Evolutionary conservation across 2,329 filamentous ascomycete species (phyloP).

Genomic region (Sporothrix brasiliensis): DNA sequence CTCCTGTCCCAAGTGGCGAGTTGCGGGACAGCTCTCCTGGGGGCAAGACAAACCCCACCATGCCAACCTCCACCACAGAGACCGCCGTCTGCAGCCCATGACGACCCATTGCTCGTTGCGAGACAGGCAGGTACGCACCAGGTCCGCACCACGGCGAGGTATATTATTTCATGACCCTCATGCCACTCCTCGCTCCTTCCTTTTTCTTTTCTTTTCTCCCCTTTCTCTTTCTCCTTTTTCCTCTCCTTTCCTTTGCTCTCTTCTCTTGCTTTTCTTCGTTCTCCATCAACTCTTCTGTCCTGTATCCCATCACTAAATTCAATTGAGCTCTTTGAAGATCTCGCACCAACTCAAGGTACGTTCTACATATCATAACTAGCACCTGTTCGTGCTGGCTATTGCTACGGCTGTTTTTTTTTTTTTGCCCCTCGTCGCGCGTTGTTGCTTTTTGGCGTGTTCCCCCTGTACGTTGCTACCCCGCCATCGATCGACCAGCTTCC

Average conservation of each 20-base stretch:
- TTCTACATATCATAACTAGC: background rate
- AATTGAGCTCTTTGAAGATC: conserved; percentile 26
- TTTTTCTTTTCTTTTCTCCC: conserved; percentile 5
- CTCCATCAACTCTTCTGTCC: conserved; percentile 14
- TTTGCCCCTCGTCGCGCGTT: conserved; percentile 1
- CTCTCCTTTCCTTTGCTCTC: conserved; percentile 5
- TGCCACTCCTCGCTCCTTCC: conserved; percentile 25
- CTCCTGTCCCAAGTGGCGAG: conserved; percentile 27
- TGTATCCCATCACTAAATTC: conserved; percentile 18
- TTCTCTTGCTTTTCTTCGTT: conserved; percentile 8
- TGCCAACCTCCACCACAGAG: conserved; percentile 26
- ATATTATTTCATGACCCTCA: conserved; percentile 33
- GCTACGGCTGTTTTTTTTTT: background rate
- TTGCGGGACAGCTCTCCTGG: conserved; percentile 23
- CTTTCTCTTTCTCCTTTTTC: conserved; percentile 12
- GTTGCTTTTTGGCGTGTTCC: conserved; percentile 1
- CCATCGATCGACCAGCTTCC: conserved; percentile 16
- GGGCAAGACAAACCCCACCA: conserved; percentile 28
- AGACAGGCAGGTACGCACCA: conserved; percentile 24
- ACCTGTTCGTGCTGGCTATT: background rate
- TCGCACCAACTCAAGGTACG: conserved; percentile 24
- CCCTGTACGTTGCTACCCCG: conserved; percentile 19
- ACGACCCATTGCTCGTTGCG: conserved; percentile 21
- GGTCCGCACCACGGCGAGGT: conserved; percentile 24
- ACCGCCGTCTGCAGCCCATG: conserved; percentile 19